Percentiles rank a stretch among this genome's conserved stretches.
phyloP scores from a whole-genome alignment of 768 basidiomycete genomes.

The Leccinum obscurum region DNA sequence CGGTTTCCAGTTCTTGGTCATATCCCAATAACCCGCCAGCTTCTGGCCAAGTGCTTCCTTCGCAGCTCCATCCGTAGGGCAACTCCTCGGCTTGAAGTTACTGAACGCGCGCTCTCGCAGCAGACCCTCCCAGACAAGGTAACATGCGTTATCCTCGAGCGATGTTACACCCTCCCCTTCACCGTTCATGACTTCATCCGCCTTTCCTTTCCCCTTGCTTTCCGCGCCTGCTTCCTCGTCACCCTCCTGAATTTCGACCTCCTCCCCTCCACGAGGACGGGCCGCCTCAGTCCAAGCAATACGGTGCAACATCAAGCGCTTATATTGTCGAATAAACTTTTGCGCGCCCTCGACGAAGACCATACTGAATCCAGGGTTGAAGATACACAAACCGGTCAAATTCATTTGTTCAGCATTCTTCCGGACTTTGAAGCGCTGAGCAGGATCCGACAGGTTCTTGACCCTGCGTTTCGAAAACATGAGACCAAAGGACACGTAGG shows the following conservation, averaged over 20 bases:
- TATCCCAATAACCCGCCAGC: conserved; percentile 91
- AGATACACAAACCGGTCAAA: conserved; percentile 86
- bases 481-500: background rate
- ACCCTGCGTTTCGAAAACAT: conserved; percentile 50
- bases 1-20: conserved; percentile 86
- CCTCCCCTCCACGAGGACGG: conserved; percentile 70
- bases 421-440: conserved; percentile 94
- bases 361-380: conserved; percentile 86
- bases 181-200: conserved; percentile 25
- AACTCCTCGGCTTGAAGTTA: conserved; percentile 76
- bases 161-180: conserved; percentile 34
- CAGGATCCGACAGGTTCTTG: conserved; percentile 83
- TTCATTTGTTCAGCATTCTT: conserved; percentile 94
- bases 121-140: conserved; percentile 90
- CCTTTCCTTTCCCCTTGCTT: conserved; percentile 34
- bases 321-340: conserved; percentile 86
- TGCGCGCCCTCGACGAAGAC: conserved; percentile 92
- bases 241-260: conserved; percentile 62
- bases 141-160: conserved; percentile 88
- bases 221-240: conserved; percentile 42
- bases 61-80: conserved; percentile 81
- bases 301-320: conserved; percentile 79
- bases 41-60: conserved; percentile 85
- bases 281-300: conserved; percentile 95
- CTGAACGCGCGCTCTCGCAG: conserved; percentile 80